Conservation (phyloP, 805 yeast genomes). For the Jamesozyma piceae region DNA sequence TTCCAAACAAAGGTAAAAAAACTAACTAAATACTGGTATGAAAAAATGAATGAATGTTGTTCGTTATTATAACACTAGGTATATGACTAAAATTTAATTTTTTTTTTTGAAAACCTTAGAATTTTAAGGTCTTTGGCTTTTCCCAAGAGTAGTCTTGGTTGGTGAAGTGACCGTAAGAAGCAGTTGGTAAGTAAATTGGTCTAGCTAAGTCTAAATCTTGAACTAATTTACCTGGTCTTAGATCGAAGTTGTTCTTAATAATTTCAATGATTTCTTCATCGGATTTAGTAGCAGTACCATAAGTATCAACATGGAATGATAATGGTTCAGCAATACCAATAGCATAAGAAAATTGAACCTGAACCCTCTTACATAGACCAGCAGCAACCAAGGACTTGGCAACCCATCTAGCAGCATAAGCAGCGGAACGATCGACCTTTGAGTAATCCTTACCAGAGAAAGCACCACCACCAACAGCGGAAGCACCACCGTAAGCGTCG, state of each 20-base stretch:
- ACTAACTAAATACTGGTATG: too few species aligned
- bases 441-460: constrained; percentile 99
- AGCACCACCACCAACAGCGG: constrained; percentile 99
- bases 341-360: constrained; percentile 98
- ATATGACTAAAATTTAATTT: background rate
- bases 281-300: constrained; percentile 90
- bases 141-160: constrained; percentile 99
- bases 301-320: constrained; percentile 93
- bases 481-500: constrained; percentile 99
- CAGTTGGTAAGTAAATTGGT: constrained; percentile 98
- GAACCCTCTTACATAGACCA: constrained; percentile 90
- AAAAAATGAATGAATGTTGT: background rate
- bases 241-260: constrained; percentile 89
- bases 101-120: background rate
- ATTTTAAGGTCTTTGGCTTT: constrained; percentile 71
- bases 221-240: constrained; percentile 99
- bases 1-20: too few species aligned
- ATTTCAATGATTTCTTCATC: constrained; percentile 86
- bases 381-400: constrained; percentile 96
- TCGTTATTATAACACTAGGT: background rate
- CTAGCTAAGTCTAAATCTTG: constrained; percentile 94
- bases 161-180: constrained; percentile 99
- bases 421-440: constrained; percentile 99
- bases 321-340: constrained; percentile 99
- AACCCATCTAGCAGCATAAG: constrained; percentile 99